Base-by-base conservation (phyloP, 2,329 filamentous ascomycete genomes). In the Fusarium neocosmosporiellum region DNA sequence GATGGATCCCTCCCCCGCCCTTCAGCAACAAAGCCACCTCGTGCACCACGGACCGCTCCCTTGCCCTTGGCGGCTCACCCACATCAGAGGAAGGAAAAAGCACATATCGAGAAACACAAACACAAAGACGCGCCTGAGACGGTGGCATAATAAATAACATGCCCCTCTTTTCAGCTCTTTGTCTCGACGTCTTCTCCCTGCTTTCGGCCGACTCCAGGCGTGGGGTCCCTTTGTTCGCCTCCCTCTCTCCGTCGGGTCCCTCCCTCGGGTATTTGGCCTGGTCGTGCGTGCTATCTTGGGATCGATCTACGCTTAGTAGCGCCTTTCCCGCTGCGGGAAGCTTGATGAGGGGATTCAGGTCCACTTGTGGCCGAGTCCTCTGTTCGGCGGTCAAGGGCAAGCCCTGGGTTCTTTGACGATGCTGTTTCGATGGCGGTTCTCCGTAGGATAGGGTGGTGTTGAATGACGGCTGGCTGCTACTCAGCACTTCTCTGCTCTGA, bases 171-270 rank as follows among this genome's bases (percentile, higher is more conserved):
- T 70, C 66, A 67, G 66, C 66, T 72, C 54, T 36, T 57, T 72
- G 66, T 72, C 62, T 67, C 48, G 59, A 34, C 24, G 27, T 34
- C 50, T 36, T 50, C 66, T 70, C 59, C 70, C 70, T 73, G 59
- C 31, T 58, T 57, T 72, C 58, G 60, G 39, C 58, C 61, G 46
- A 70, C 29, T 55, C 16, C 33, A 48, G 34, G 11, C 34, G 50
- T 34, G 39, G 39, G 43, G 27, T 34, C 16, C n/a, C 31, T 20
- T 27, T 39, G 16, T 58, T 33, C 18, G 20, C 14, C 55, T 27
- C 57, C 24, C 18, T 65, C 41, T 54, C 48, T 59, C 39, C 20
- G 22, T 16, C 18, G 13, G 24, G 34, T 39, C 13, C 33, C 68
- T 71, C 46, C 34, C 68, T 71, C 50, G 7, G n/a, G 8, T 10